Conservation (phyloP, 352 stramenopile species). For the Phytopythium aichiense region DNA sequence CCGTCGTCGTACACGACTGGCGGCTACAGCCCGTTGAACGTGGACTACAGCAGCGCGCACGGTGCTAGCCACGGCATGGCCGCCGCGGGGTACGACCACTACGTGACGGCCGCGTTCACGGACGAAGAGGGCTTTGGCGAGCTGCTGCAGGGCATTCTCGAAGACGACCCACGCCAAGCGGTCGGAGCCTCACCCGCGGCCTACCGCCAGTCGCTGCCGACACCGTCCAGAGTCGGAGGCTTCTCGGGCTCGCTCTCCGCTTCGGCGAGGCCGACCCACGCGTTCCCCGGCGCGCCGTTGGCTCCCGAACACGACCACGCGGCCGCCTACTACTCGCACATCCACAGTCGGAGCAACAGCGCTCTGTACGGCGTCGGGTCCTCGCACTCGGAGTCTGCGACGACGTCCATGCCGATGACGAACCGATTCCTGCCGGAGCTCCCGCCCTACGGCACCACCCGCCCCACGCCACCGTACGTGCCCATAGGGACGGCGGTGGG, state of each 20-base stretch:
- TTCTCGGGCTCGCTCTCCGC: not conserved
- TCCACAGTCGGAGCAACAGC: not conserved
- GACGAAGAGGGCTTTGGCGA: constrained; percentile 71
- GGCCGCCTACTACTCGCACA: constrained; percentile 1
- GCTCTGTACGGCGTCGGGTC: not conserved
- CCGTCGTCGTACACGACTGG: constrained; percentile 19
- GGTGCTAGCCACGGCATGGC: constrained; percentile 7
- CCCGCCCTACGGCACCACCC: not conserved
- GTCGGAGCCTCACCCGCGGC: constrained; percentile 7
- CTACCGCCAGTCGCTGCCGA: constrained; percentile 8
- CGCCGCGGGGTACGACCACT: constrained; percentile 43
- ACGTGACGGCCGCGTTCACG: constrained; percentile 40
- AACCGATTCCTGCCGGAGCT: not conserved
- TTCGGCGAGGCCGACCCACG: not conserved
- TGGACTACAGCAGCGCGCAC: constrained; percentile 13
- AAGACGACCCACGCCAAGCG: constrained; percentile 45
- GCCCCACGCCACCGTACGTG: not conserved
- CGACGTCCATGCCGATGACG: not conserved
- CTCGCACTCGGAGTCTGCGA: not conserved
- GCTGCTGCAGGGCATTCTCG: constrained; percentile 64
- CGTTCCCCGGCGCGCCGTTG: not conserved
- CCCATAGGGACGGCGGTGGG: not conserved
- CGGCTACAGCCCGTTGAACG: constrained; percentile 22
- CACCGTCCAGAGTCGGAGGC: not conserved
- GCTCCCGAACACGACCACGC: not conserved